Conservation (phyloP, 768 basidiomycete genomes). For the Collybiopsis confluens region DNA sequence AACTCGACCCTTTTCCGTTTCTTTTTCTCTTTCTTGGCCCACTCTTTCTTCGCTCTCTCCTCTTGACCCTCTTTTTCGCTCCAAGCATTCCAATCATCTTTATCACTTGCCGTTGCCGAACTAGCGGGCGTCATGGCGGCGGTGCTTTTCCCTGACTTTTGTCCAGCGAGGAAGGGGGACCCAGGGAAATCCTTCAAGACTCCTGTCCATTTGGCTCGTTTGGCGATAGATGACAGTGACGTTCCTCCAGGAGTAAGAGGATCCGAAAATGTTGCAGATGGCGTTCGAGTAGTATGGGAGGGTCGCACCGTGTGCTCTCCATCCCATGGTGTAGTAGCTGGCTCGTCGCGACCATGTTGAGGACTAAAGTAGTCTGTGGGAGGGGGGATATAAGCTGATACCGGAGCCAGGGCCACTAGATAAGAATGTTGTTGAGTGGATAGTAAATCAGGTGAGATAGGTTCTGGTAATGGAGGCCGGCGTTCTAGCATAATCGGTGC, state of each 20-base stretch:
- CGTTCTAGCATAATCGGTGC: background rate
- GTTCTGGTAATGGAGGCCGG: background rate
- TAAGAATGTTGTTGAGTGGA: background rate
- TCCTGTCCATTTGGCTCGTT: conserved; percentile 13
- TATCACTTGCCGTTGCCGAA: conserved; percentile 22
- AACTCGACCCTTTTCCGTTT: conserved; percentile 70
- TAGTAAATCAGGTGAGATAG: background rate
- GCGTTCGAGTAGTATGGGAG: background rate
- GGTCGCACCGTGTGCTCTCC: background rate
- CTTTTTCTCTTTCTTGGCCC: conserved; percentile 37
- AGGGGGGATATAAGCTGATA: conserved; percentile 2
- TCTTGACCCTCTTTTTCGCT: conserved; percentile 14
- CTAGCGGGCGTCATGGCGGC: conserved; percentile 23
- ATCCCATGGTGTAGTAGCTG: background rate
- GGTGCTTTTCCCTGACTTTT: conserved; percentile 16
- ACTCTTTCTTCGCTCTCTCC: conserved; percentile 8
- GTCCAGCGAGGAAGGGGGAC: conserved; percentile 22
- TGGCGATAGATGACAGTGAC: background rate
- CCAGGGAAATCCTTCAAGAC: conserved; percentile 28
- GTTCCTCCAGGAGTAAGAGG: background rate
- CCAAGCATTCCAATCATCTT: conserved; percentile 14
- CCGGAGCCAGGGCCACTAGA: background rate
- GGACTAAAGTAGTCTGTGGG: background rate
- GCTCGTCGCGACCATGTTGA: background rate
- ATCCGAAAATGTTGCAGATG: background rate